Evolutionary conservation across 192 early-diverging fungal species (phyloP).

Genomic region (Coemansia sp.): DNA sequence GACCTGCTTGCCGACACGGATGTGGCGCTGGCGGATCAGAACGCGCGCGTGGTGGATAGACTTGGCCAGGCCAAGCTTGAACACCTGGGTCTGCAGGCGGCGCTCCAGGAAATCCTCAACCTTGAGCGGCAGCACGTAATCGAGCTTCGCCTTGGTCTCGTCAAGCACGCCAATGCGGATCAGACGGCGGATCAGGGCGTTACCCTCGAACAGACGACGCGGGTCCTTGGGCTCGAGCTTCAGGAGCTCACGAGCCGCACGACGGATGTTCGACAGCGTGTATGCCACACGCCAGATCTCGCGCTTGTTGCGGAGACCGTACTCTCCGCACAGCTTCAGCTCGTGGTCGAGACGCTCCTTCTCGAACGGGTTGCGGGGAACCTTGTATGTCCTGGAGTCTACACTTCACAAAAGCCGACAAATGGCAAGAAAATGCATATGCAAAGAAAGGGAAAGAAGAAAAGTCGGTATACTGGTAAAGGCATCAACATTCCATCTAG

Average conservation of each 20-base stretch:
- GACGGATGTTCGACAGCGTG: constrained; percentile 98
- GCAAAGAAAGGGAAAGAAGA: constrained; percentile 9
- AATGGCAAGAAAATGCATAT: not conserved
- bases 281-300: constrained; percentile 98
- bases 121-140: constrained; percentile 97
- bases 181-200: constrained; percentile 97
- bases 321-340: constrained; percentile 94
- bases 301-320: constrained; percentile 97
- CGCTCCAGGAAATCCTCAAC: constrained; percentile 99
- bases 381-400: constrained; percentile 85
- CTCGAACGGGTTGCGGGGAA: constrained; percentile 96
- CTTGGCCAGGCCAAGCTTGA: constrained; percentile 96
- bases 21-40: constrained; percentile 97
- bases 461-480: constrained; percentile 25
- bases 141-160: constrained; percentile 96
- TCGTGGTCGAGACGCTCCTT: constrained; percentile 94
- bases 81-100: constrained; percentile 98
- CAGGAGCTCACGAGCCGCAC: constrained; percentile 99
- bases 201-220: constrained; percentile 98
- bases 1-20: constrained; percentile 96
- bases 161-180: constrained; percentile 98
- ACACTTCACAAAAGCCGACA: constrained; percentile 35
- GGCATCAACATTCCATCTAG: not conserved
- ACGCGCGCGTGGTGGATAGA: constrained; percentile 99
- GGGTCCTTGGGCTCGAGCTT: constrained; percentile 96